Evolutionary conservation across 345 rosid genomes (phyloP).

Genomic region (Microcos paniculata): DNA sequence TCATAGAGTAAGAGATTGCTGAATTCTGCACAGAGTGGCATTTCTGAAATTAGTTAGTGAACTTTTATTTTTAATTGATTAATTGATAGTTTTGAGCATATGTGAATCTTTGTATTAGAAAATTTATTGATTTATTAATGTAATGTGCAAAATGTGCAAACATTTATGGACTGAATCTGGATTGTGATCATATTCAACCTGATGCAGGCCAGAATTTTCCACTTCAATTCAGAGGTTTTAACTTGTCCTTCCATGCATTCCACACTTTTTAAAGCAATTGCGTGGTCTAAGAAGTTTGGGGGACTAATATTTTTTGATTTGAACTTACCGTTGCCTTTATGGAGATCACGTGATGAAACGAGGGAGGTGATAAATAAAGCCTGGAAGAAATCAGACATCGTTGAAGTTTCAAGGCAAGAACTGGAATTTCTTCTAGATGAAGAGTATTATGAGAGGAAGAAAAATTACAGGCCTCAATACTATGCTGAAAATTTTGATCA

Average conservation of each 20-base stretch:
- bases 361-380: conserved; percentile 61
- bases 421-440: conserved; percentile 87
- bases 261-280: conserved; percentile 62
- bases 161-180: conserved; percentile 17
- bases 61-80: background rate
- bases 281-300: conserved; percentile 73
- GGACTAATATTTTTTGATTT: conserved; percentile 73
- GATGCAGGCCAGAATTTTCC: conserved; percentile 84
- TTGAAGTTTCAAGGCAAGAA: conserved; percentile 84
- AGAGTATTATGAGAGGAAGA: conserved; percentile 56
- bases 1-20: background rate
- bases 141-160: background rate
- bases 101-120: background rate
- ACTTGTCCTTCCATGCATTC: conserved; percentile 54
- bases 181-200: conserved; percentile 1
- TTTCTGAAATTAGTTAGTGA: background rate
- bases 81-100: background rate
- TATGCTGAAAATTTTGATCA: conserved; percentile 65
- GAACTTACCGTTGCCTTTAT: conserved; percentile 74
- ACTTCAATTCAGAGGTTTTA: conserved; percentile 76
- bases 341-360: conserved; percentile 80
- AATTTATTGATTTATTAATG: background rate
- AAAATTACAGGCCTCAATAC: conserved; percentile 76
- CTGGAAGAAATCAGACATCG: conserved; percentile 66
- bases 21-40: background rate